Evolutionary conservation across 164 flowering plant species (phyloP).

Genomic region (Vitis rupestris): DNA sequence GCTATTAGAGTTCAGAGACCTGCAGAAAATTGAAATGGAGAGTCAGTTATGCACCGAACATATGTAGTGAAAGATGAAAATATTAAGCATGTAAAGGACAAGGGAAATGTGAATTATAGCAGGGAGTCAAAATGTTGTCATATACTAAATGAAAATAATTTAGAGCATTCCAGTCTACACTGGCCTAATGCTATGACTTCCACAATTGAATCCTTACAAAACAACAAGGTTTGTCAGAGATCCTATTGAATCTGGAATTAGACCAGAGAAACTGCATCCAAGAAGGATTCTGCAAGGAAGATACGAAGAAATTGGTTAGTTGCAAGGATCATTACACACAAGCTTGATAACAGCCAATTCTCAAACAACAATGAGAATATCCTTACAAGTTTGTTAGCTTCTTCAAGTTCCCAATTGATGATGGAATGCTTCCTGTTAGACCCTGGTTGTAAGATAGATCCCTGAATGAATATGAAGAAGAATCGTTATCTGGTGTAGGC

Average conservation of each 20-base stretch:
- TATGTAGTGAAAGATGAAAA: too few relatives aligned
- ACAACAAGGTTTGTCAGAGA: slow-evolving; percentile 34
- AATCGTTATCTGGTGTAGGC: too few relatives aligned
- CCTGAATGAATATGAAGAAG: slow-evolving; percentile 23
- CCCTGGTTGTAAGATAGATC: slow-evolving; percentile 53
- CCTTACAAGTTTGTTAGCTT: slow-evolving; percentile 52
- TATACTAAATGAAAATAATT: too few relatives aligned
- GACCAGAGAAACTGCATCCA: slow-evolving; percentile 64
- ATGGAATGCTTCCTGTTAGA: slow-evolving; percentile 54
- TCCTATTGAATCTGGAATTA: slow-evolving; percentile 61
- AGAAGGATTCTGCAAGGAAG: slow-evolving; percentile 41
- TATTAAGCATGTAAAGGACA: too few relatives aligned
- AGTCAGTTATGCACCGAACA: too few relatives aligned
- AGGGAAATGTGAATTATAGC: too few relatives aligned
- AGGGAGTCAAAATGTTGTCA: too few relatives aligned
- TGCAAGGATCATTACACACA: not conserved
- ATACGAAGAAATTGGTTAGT: not conserved
- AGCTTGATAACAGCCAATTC: not conserved
- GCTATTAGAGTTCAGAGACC: slow-evolving; percentile 46
- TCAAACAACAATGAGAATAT: not conserved
- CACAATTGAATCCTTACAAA: slow-evolving; percentile 40
- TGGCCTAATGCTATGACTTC: too few relatives aligned
- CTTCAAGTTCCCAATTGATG: slow-evolving; percentile 39
- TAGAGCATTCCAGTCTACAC: too few relatives aligned
- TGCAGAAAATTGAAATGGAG: slow-evolving; percentile 16